Base-by-base conservation (phyloP, 2,329 filamentous ascomycete species). In the Talaromyces piceae region DNA sequence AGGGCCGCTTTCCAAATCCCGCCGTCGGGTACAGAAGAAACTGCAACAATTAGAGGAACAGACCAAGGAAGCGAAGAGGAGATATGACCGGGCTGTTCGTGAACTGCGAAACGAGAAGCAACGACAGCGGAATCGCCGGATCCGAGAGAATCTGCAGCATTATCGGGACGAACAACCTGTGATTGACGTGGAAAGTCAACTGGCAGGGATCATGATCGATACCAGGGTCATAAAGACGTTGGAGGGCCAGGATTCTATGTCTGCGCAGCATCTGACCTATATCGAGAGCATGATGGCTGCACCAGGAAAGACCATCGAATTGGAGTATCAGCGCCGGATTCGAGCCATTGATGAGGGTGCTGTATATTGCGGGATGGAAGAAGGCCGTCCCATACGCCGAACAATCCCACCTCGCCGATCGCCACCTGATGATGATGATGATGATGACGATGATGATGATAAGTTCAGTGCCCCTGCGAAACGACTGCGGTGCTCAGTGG, bases 71-170 rank as follows among this genome's bases (percentile, higher is more conserved):
- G 54, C 50, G 26, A 57, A 58, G 45, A 28, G 27, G 45, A 53
- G 23, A 41, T 50, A 58, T 48, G 54, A 58, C 28, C 48, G 31
- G 44, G 31, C 55, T 20, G 25, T 55, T 44, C 27, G 37, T 54
- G 51, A 54, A 49, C 49, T 60, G n/a, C 37, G 47, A 16, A 60
- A 59, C 44, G 49, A 60, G 54, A 56, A 59, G 52, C 50, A 59
- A 44, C 41, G 51, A 44, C 52, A 60, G 53, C 41, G 31, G 28
- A 57, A 63, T 52, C 49, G 23, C 28, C 53, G 56, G 31, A 55
- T 61, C 41, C 54, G 55, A 51, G 55, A 61, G 41, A 55, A 59
- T 54, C 45, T 63, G 44, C 47, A 59, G 27, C 45, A 45, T 3
- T 59, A 59, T 30, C 37, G 39, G 41, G 54, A 57, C 22, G 49